Percentiles rank a stretch among this genome's conserved stretches.
Conservation (phyloP, 768 basidiomycete species). For the Goffeauzyma gilvescens region DNA sequence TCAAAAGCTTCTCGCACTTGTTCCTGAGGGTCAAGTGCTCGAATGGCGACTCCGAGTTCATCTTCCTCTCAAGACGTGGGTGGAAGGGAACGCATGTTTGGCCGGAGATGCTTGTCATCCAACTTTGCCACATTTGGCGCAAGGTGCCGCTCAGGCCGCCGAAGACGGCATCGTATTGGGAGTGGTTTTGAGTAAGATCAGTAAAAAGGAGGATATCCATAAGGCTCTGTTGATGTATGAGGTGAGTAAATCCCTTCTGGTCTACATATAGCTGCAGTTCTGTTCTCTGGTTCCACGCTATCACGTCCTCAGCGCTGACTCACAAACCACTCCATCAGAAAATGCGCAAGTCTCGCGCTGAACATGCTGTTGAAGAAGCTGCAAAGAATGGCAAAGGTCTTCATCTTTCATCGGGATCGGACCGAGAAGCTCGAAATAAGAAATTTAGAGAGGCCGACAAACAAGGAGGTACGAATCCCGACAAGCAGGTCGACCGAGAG, state of each 20-base stretch:
- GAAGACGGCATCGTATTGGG: constrained; percentile 35
- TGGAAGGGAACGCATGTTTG: constrained; percentile 29
- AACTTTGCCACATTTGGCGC: constrained; percentile 29
- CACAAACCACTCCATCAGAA: constrained; percentile 1
- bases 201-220: constrained; percentile 17
- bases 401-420: constrained; percentile 15
- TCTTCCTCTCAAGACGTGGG: constrained; percentile 33
- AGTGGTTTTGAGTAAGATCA: constrained; percentile 23
- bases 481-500: constrained; percentile 15
- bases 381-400: constrained; percentile 20
- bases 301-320: not conserved
- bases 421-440: constrained; percentile 17
- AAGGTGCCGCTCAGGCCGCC: constrained; percentile 36
- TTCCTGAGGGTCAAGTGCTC: constrained; percentile 30
- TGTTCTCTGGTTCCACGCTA: too few species aligned
- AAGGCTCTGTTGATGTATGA: constrained; percentile 20
- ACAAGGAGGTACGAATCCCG: constrained; percentile 17
- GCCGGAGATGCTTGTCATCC: constrained; percentile 35
- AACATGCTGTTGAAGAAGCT: constrained; percentile 16
- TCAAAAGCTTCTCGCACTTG: constrained; percentile 31
- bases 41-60: constrained; percentile 36
- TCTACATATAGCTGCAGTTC: not conserved
- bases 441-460: constrained; percentile 12
- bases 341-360: constrained; percentile 20
- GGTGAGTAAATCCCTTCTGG: not conserved